Conservation (phyloP, 2,329 filamentous ascomycete genomes). For the Cladobotryum mycophilum region DNA sequence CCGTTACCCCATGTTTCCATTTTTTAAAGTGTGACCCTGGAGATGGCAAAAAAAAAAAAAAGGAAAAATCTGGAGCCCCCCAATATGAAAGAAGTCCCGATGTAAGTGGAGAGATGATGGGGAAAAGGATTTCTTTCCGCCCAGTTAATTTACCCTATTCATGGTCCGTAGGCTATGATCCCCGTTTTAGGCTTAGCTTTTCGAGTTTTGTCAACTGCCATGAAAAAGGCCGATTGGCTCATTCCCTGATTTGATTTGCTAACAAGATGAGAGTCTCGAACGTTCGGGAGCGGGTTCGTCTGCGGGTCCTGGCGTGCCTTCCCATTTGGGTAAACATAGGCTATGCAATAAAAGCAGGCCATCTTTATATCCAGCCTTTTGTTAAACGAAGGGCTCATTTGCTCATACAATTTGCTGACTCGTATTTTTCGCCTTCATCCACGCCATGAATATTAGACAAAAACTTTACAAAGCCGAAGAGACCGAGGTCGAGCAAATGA, state of each 20-base stretch:
- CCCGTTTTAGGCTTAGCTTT: slow-evolving; percentile 7
- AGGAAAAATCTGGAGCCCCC: slow-evolving; percentile 6
- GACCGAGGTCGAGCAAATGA: too few species aligned
- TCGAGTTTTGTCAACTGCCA: neutral
- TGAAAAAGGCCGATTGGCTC: slow-evolving; percentile 3
- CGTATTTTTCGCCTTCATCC: too few species aligned
- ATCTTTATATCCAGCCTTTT: too few species aligned
- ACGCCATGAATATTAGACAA: too few species aligned
- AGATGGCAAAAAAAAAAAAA: slow-evolving; percentile 4
- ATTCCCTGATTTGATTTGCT: neutral
- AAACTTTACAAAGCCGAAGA: too few species aligned
- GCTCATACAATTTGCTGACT: too few species aligned
- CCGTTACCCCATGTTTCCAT: slow-evolving; percentile 11
- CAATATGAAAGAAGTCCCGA: neutral
- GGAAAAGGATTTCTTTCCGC: neutral
- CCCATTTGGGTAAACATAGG: neutral
- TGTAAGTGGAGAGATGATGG: neutral
- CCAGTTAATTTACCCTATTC: neutral
- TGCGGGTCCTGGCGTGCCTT: neutral
- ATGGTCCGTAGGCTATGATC: slow-evolving; percentile 12
- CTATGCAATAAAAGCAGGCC: neutral
- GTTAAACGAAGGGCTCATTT: too few species aligned
- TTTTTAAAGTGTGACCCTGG: slow-evolving; percentile 7
- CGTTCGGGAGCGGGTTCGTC: neutral
- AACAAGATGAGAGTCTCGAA: slow-evolving; percentile 7